A percentile compares a stretch with the other conserved stretches of the same genome.
phyloP scores from a whole-genome alignment of 2,329 filamentous ascomycete species.

The Ascochyta koolunga region DNA sequence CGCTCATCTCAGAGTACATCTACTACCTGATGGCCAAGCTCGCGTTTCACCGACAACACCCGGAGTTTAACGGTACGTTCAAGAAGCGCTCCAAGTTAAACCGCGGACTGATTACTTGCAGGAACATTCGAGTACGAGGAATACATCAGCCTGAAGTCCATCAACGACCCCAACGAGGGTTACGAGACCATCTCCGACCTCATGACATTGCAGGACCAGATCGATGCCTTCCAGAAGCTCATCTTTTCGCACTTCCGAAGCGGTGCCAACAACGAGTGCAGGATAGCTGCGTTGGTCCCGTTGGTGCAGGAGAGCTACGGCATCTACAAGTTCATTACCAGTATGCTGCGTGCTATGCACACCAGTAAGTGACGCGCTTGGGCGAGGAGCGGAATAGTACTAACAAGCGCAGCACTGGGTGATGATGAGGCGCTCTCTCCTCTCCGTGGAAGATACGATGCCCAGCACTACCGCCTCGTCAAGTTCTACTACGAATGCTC shows the following conservation, averaged over 20 bases:
- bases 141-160: slow-evolving; percentile 96
- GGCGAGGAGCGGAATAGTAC: neutral
- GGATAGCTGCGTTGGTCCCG: slow-evolving; percentile 91
- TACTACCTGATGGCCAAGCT: slow-evolving; percentile 94
- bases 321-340: slow-evolving; percentile 99
- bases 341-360: slow-evolving; percentile 98
- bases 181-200: slow-evolving; percentile 95
- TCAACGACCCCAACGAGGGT: slow-evolving; percentile 98
- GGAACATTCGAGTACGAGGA: slow-evolving; percentile 97
- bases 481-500: slow-evolving; percentile 99
- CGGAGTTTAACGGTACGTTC: slow-evolving; percentile 85
- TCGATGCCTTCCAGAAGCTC: slow-evolving; percentile 97
- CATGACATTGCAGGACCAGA: slow-evolving; percentile 96
- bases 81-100: neutral
- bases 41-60: slow-evolving; percentile 94
- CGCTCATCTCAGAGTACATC: slow-evolving; percentile 95
- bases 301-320: slow-evolving; percentile 98
- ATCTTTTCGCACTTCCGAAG: slow-evolving; percentile 96
- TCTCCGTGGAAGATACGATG: slow-evolving; percentile 85
- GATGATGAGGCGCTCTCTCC: slow-evolving; percentile 92
- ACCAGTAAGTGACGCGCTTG: slow-evolving; percentile 66
- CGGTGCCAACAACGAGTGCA: slow-evolving; percentile 92
- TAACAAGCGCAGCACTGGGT: slow-evolving; percentile 69
- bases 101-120: slow-evolving; percentile 38
- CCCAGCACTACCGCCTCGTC: slow-evolving; percentile 93